Conservation (phyloP, 257 asterid genomes). For the Craterostigma plantagineum region DNA sequence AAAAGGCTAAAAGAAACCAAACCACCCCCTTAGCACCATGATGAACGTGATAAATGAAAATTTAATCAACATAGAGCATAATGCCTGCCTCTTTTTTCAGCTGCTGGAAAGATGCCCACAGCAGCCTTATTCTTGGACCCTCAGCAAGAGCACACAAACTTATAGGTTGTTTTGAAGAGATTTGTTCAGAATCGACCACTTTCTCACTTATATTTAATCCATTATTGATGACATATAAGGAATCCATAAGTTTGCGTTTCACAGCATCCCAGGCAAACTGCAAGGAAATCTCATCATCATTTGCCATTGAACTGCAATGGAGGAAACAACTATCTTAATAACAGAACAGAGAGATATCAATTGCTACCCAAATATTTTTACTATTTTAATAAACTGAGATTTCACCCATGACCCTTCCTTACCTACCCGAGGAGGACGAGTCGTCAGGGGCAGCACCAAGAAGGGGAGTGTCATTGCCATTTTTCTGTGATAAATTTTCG, state of each 20-base stretch:
- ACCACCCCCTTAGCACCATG: not conserved
- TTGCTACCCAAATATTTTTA: too few species aligned
- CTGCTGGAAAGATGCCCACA: constrained; percentile 72
- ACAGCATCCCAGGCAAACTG: constrained; percentile 75
- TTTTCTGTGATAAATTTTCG: constrained; percentile 16
- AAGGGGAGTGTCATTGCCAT: constrained; percentile 16
- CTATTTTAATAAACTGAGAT: constrained; percentile 9
- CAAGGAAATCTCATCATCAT: constrained; percentile 23
- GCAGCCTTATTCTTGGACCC: constrained; percentile 67
- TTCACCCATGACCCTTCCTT: constrained; percentile 47
- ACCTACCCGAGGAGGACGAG: constrained; percentile 74
- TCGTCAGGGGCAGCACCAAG: constrained; percentile 24
- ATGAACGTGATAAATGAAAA: not conserved
- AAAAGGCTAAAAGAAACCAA: constrained; percentile 4
- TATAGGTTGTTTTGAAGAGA: constrained; percentile 27
- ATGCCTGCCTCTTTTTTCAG: constrained; percentile 80
- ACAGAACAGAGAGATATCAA: constrained; percentile 4
- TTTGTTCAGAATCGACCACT: constrained; percentile 25
- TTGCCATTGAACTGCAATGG: constrained; percentile 26
- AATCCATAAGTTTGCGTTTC: constrained; percentile 47
- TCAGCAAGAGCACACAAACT: constrained; percentile 68
- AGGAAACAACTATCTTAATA: constrained; percentile 8
- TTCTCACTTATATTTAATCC: constrained; percentile 24
- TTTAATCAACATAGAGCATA: not conserved
- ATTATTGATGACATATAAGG: constrained; percentile 25